Base-by-base conservation (phyloP, 2,329 filamentous ascomycete species). In the Rhytidhysteron rufulum region DNA sequence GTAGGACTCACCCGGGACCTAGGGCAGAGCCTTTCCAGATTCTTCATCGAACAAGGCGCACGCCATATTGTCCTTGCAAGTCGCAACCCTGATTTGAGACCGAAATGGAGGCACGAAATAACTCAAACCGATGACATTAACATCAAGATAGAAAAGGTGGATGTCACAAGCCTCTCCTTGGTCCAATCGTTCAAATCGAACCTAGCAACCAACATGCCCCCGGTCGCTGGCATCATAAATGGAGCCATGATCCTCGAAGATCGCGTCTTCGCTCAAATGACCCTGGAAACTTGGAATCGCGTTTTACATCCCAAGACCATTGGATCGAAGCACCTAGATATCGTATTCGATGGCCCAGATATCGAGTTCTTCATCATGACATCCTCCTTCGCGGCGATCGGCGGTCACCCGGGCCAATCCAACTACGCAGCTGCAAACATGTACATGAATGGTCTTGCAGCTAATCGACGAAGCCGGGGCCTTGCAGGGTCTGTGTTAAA, bases 401-500 rank as follows among this genome's bases (percentile, higher is more conserved):
- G 22, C 7, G 43, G 43, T 20, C 13, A 40, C 25, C 15, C 15
- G 15, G 41, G 43, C 9, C 43, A 46, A 16, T 34, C 36, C 21
- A 46, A 43, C 22, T 46, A 46, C 34, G 31, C 22, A 3, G 39
- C 40, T 15, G 43, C 29, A 7, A 40, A 42, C 30, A 37, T 29
- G 6, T 45, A 33, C 19, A 34, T 34, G 17, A 34, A 42, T 16
- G 25, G 29, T n/a, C 30, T 45, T 17, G 36, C 35, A 10, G 16
- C 11, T 9, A 24, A 40, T 25, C 40, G 36, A 6, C 29, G 16
- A 20, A 8, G 8, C 9, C 24, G 22, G n/a, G 40, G 42, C 5
- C 40, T 68, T 1, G 57, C 60, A 4, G 70, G 45, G 3, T 66
- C 62, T 1, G 53, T 58, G 2, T 54, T 73, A 20, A 46, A 67